Conservation (phyloP, 495 filamentous ascomycete genomes). For the Penicillium pancosmium region DNA sequence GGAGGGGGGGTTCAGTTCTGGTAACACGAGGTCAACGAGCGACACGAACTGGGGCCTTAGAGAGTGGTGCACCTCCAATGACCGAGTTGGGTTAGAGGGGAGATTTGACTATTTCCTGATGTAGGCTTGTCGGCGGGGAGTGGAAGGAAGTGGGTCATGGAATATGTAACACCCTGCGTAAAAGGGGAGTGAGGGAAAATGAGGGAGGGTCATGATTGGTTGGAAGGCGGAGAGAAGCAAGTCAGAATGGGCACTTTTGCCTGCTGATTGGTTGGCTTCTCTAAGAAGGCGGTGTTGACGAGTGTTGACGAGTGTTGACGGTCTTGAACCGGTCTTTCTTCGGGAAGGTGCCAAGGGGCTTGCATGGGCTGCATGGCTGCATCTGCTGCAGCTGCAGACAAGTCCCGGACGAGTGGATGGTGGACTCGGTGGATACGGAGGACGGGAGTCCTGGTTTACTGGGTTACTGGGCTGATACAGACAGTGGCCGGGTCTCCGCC, state of each 20-base stretch:
- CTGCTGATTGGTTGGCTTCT: background rate
- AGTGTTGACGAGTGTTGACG: too few relatives aligned
- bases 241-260: background rate
- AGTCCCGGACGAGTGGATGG: too few relatives aligned
- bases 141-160: constrained; percentile 1
- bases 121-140: constrained; percentile 1
- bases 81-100: constrained; percentile 7
- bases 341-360: background rate
- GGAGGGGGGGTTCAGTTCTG: background rate
- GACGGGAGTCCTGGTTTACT: too few relatives aligned
- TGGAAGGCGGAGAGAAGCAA: background rate
- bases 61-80: constrained; percentile 7
- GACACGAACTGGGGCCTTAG: background rate
- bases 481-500: too few relatives aligned
- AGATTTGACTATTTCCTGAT: constrained; percentile 14
- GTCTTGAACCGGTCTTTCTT: background rate
- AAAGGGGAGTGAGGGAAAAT: background rate
- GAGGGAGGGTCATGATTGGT: background rate
- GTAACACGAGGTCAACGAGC: constrained; percentile 3
- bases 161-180: background rate
- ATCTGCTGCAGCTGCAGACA: too few relatives aligned
- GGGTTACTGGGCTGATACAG: too few relatives aligned
- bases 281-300: background rate
- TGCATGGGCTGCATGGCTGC: background rate
- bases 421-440: too few relatives aligned